These are phyloP conservation scores for Striga asiatica DNA, from an alignment of 257 asterid genomes.

Conservation along the genomic window DNA sequence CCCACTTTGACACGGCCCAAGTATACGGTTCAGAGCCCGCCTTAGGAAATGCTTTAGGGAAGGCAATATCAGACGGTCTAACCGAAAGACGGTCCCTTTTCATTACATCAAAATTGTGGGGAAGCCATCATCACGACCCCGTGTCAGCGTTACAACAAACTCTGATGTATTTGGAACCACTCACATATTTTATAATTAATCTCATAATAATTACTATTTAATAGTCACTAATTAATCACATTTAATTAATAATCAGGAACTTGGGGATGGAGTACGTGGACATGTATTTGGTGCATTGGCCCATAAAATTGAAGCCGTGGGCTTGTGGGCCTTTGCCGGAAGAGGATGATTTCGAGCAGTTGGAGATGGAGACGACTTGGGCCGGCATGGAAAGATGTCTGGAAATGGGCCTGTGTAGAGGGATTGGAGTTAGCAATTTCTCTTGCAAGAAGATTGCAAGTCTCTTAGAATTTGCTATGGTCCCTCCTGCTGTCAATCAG, in stretches of 20 bases:
- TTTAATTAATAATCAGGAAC: constrained; percentile 31
- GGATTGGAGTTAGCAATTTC: constrained; percentile 77
- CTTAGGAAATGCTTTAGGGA: constrained; percentile 48
- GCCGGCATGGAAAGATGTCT: constrained; percentile 70
- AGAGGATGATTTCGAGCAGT: constrained; percentile 47
- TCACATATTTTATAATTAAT: too few relatives aligned
- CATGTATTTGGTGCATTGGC: constrained; percentile 90
- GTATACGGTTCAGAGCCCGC: constrained; percentile 74
- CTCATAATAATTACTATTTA: too few relatives aligned
- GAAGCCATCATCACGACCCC: constrained; percentile 75
- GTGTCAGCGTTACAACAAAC: constrained; percentile 57
- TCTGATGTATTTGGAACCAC: constrained; percentile 35
- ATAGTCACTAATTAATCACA: too few relatives aligned
- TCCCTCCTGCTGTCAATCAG: constrained; percentile 70
- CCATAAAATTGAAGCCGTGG: constrained; percentile 64
- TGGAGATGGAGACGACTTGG: constrained; percentile 61
- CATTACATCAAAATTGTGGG: constrained; percentile 72
- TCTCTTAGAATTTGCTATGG: constrained; percentile 35
- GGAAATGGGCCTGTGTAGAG: constrained; percentile 55
- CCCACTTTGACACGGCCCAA: constrained; percentile 80
- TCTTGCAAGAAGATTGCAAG: constrained; percentile 43
- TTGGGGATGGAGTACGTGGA: constrained; percentile 72
- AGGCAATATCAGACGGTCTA: constrained; percentile 33
- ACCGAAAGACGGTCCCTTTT: constrained; percentile 46
- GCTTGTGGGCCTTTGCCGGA: constrained; percentile 36